Evolutionary conservation across 2,329 filamentous ascomycete genomes (phyloP).

Genomic region (Diaporthe citrichinensis): DNA sequence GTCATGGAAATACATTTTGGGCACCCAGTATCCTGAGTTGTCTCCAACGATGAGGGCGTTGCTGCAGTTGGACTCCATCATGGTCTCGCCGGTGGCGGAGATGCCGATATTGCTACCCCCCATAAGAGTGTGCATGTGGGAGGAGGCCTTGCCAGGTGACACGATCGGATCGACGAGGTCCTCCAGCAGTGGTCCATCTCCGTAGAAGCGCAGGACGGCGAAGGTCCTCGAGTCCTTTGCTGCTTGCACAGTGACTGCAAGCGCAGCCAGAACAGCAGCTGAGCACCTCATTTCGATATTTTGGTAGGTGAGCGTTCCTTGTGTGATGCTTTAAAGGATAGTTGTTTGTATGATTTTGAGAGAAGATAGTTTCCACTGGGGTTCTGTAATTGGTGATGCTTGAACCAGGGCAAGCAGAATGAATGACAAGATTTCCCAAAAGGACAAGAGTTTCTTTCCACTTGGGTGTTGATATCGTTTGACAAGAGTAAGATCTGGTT

Average conservation of each 20-base stretch:
- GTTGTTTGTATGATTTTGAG: not conserved
- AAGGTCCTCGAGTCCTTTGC: conserved; percentile 67
- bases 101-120: conserved; percentile 78
- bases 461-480: conserved; percentile 13
- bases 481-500: not conserved
- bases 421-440: not conserved
- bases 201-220: conserved; percentile 80
- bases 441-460: not conserved
- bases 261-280: conserved; percentile 50
- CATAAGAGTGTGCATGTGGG: conserved; percentile 79
- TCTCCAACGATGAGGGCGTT: conserved; percentile 79
- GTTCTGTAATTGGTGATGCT: conserved; percentile 43
- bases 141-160: conserved; percentile 68
- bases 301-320: not conserved
- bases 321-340: not conserved
- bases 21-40: conserved; percentile 84
- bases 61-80: conserved; percentile 75
- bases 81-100: conserved; percentile 71
- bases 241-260: conserved; percentile 55
- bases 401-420: conserved; percentile 52
- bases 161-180: conserved; percentile 79
- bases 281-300: conserved; percentile 29
- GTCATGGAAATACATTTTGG: conserved; percentile 77
- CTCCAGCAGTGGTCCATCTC: conserved; percentile 71
- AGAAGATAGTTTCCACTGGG: conserved; percentile 4